These are phyloP conservation scores for Babesia bigemina DNA, from an alignment of 169 alveolate species.

Conservation along the genomic window DNA sequence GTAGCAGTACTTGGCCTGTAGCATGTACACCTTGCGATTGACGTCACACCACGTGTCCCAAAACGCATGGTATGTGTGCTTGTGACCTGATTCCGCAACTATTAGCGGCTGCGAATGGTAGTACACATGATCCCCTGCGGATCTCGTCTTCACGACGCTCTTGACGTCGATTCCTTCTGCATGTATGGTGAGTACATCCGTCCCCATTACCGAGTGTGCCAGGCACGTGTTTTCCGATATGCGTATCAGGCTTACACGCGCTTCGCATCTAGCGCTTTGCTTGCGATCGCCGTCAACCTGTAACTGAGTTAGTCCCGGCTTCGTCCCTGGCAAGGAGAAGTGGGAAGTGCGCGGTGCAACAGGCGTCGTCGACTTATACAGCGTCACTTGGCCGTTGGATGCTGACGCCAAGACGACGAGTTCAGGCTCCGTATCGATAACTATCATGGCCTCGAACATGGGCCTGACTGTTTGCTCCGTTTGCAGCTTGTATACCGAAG, in stretches of 20 bases:
- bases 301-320: not conserved
- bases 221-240: conserved; percentile 22
- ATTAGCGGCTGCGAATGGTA: conserved; percentile 36
- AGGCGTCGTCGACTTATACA: not conserved
- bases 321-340: conserved; percentile 13
- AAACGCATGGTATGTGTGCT: conserved; percentile 2
- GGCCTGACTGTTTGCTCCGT: conserved; percentile 6
- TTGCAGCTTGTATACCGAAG: conserved; percentile 30
- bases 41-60: not conserved
- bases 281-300: not conserved
- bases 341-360: conserved; percentile 38
- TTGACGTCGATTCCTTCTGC: not conserved
- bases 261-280: not conserved
- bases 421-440: conserved; percentile 40
- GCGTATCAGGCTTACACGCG: not conserved
- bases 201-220: conserved; percentile 26
- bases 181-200: not conserved
- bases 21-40: not conserved
- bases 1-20: conserved; percentile 30
- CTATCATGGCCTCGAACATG: conserved; percentile 42
- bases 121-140: conserved; percentile 16
- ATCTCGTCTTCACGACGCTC: not conserved
- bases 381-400: conserved; percentile 11
- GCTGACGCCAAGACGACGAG: conserved; percentile 15
- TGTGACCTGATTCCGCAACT: conserved; percentile 2